These are phyloP conservation scores for Hyaloscypha bicolor DNA, from an alignment of 495 filamentous ascomycete genomes.

Conservation along the genomic window DNA sequence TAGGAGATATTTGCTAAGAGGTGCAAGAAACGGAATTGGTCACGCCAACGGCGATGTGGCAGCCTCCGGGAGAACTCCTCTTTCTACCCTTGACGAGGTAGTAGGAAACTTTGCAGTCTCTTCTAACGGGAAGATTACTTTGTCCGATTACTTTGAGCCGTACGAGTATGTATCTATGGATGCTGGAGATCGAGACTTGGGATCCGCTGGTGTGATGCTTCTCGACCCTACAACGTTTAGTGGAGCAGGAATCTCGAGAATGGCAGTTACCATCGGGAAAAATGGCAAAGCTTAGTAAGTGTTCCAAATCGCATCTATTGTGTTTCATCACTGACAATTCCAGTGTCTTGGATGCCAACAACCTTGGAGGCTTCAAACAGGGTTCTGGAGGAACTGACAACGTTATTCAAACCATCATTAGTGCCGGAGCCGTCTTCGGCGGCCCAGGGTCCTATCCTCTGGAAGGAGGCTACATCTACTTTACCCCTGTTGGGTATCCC, in stretches of 20 bases:
- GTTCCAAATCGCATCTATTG: background rate
- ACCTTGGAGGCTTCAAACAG: conserved; percentile 51
- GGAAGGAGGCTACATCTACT: conserved; percentile 53
- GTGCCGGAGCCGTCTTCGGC: conserved; percentile 44
- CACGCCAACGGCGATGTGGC: conserved; percentile 41
- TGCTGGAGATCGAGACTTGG: conserved; percentile 44
- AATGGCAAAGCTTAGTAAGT: conserved; percentile 46
- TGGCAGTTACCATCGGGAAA: conserved; percentile 46
- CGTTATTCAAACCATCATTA: conserved; percentile 45
- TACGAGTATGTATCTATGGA: conserved; percentile 47
- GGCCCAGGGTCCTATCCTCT: conserved; percentile 49
- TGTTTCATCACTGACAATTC: background rate
- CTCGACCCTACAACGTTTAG: conserved; percentile 43
- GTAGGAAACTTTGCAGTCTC: conserved; percentile 39
- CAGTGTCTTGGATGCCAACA: conserved; percentile 44
- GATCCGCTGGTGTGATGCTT: conserved; percentile 41
- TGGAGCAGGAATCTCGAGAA: conserved; percentile 40
- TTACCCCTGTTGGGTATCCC: conserved; percentile 36
- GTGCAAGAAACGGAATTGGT: conserved; percentile 39
- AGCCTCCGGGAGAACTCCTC: conserved; percentile 37
- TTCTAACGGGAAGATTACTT: conserved; percentile 35
- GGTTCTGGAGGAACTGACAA: conserved; percentile 43
- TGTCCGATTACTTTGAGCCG: conserved; percentile 46
- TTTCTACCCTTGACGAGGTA: conserved; percentile 42
- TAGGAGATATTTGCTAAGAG: background rate